Evolutionary conservation across 2,329 filamentous ascomycete species (phyloP), one percentile per base, ranked within the genome.

Genomic region (Ophiocordyceps sinensis): DNA sequence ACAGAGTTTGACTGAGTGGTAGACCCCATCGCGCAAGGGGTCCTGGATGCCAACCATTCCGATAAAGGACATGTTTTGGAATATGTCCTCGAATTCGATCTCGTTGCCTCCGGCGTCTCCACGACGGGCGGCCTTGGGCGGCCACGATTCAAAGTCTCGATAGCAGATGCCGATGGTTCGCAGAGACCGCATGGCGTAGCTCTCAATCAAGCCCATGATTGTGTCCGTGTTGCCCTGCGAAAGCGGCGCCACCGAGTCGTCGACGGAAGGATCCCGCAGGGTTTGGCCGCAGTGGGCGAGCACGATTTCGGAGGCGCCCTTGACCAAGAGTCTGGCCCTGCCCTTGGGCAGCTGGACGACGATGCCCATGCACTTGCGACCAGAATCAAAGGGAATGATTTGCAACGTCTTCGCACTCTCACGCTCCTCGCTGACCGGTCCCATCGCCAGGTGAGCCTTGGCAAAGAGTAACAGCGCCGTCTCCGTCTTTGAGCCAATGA

Each of bases 121-220:
- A 5, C 64, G 67, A 38, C 65, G 74, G 14, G 71, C 73, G 38
- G 72, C 70, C 45, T 67, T 73, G 5, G 86, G 86, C 28, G 88
- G 87, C 87, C 87, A 94, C 41, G 75, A 73, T 21, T 84, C 75
- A 49, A 91, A 94, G 51, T 94, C 87, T 42, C 79, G 81, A 61
- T 86, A 93, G 41, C 86, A 70, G 47, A 94, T 73, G 36, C 80
- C 85, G 50, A 94, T 93, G 1, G 87, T 93, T 47, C 87, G 77
- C 28, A 94, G 70, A 8, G 86, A 93, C 15, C 81, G 73, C 23
- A 74, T 77, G 10, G 87, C 87, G 55, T 94, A 94, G 37, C 70
- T 73, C 46, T 79, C 76, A 50, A 94, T 93, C 38, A 86, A 67
- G 19, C 69, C 64, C 48, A 75, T 73, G 47, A 94, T 57, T 8